Conservation (phyloP, 768 basidiomycete species). For the Kwoniella heveanensis region DNA sequence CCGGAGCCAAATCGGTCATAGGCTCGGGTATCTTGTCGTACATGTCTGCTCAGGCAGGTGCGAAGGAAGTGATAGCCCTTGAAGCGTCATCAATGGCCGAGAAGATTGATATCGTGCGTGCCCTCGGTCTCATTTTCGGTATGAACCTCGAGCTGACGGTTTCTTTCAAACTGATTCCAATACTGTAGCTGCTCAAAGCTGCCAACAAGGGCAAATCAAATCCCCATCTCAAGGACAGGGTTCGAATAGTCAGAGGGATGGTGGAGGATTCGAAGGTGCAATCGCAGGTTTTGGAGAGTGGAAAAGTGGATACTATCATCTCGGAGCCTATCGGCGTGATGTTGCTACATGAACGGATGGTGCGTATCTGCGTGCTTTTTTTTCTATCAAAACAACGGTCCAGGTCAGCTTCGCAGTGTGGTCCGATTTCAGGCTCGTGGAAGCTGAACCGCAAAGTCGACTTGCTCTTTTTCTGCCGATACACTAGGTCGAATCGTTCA, state of each 20-base stretch:
- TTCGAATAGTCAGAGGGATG: constrained; percentile 51
- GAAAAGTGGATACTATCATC: constrained; percentile 55
- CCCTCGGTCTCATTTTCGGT: neutral
- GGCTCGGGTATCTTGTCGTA: constrained; percentile 53
- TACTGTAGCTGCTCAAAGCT: constrained; percentile 37
- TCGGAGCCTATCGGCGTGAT: constrained; percentile 56
- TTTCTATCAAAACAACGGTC: too few relatives aligned
- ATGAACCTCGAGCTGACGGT: neutral
- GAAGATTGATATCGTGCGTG: constrained; percentile 48
- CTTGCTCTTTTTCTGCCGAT: too few relatives aligned
- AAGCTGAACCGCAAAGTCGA: too few relatives aligned
- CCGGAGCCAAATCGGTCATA: constrained; percentile 9
- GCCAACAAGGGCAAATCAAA: constrained; percentile 45
- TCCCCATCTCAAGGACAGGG: constrained; percentile 43
- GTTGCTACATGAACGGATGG: constrained; percentile 55
- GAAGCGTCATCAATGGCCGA: constrained; percentile 55
- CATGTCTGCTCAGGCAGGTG: constrained; percentile 55
- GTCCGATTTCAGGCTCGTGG: too few relatives aligned
- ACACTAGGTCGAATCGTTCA: constrained; percentile 54
- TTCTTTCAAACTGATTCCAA: neutral
- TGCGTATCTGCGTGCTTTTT: constrained; percentile 22
- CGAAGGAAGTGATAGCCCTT: constrained; percentile 50
- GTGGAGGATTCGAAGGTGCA: constrained; percentile 48
- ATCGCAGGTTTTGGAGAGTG: constrained; percentile 38
- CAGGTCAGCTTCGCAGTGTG: too few relatives aligned